These are phyloP conservation scores for Apophysomyces trapeziformis DNA, from an alignment of 371 early-diverging fungal genomes.

Conservation along the genomic window DNA sequence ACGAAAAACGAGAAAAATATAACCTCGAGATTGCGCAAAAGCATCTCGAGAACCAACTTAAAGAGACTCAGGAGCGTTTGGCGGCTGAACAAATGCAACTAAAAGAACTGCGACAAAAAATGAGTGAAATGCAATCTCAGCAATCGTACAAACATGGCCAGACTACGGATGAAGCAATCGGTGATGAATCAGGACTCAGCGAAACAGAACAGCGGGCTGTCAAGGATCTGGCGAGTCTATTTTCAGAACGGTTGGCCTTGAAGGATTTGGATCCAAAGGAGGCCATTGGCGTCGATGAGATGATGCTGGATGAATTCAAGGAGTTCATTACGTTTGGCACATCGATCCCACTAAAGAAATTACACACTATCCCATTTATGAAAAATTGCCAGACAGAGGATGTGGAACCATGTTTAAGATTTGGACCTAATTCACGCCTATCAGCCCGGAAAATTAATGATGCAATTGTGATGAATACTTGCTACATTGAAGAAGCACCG, in stretches of 20 bases:
- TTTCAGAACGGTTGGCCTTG: conserved; percentile 12
- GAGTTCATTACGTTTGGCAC: conserved; percentile 75
- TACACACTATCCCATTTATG: conserved; percentile 82
- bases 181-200: conserved; percentile 10
- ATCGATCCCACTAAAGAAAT: conserved; percentile 64
- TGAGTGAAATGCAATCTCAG: conserved; percentile 61
- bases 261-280: conserved; percentile 21
- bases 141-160: conserved; percentile 1
- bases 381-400: conserved; percentile 87
- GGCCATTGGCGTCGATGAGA: conserved; percentile 57
- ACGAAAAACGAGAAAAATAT: conserved; percentile 74
- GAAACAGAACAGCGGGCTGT: conserved; percentile 23
- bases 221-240: conserved; percentile 15
- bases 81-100: conserved; percentile 79
- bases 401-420: conserved; percentile 87
- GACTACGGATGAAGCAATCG: background rate
- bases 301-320: conserved; percentile 78
- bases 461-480: conserved; percentile 82
- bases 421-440: conserved; percentile 84
- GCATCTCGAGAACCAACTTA: conserved; percentile 65
- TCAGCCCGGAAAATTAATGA: conserved; percentile 87
- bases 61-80: conserved; percentile 71
- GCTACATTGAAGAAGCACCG: conserved; percentile 74
- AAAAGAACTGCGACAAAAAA: conserved; percentile 70
- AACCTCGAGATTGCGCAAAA: conserved; percentile 62